phyloP scores from a whole-genome alignment of 2,329 filamentous ascomycete genomes.

The Alternaria sp. region DNA sequence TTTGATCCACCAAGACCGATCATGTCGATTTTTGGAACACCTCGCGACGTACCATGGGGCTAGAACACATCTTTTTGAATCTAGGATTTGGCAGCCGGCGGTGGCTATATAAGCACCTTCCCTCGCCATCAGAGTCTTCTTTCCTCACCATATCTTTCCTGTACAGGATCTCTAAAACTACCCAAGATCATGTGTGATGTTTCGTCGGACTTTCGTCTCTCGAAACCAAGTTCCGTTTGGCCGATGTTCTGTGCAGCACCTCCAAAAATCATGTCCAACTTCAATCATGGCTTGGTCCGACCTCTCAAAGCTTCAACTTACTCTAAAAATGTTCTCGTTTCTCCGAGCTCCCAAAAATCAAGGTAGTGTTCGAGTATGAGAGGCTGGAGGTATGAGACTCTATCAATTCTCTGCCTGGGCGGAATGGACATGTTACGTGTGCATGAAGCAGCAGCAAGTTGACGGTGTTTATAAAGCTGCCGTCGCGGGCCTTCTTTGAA shows the following conservation, averaged over 20 bases:
- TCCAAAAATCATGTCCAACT: background rate
- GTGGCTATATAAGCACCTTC: background rate
- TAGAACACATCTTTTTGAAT: background rate
- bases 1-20: fast-evolving
- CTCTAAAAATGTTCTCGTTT: fast-evolving
- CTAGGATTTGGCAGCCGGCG: background rate
- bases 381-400: background rate
- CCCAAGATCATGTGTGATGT: too few relatives aligned
- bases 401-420: background rate
- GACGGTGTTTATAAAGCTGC: background rate
- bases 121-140: background rate
- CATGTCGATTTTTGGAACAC: fast-evolving
- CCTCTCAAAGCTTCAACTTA: background rate
- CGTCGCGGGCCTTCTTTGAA: too few relatives aligned
- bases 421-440: fast-evolving
- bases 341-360: background rate
- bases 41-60: fast-evolving
- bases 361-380: background rate
- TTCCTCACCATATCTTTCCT: too few relatives aligned
- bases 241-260: background rate
- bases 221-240: too few relatives aligned
- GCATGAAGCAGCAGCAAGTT: background rate
- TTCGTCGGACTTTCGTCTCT: too few relatives aligned
- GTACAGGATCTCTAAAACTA: too few relatives aligned
- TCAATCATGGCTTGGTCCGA: background rate